These are phyloP conservation scores for Coemansia aciculifera DNA, from an alignment of 192 early-diverging fungal genomes.

Conservation along the genomic window DNA sequence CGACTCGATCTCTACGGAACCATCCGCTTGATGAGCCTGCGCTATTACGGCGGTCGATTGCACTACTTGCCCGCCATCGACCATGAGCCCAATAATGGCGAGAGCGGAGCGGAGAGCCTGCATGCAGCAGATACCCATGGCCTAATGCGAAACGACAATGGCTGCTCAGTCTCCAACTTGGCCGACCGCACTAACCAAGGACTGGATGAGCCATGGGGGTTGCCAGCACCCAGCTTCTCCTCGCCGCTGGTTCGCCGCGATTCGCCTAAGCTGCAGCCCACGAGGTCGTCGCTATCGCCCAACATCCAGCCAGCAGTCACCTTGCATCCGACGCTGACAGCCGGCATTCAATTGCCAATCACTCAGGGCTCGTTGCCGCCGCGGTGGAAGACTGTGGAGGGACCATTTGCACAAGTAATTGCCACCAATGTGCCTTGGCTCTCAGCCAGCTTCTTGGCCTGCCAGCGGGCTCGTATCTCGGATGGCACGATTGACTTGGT, in stretches of 20 bases:
- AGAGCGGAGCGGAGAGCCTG: not conserved
- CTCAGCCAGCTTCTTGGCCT: conserved; percentile 54
- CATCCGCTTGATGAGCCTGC: conserved; percentile 60
- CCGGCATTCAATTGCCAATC: conserved; percentile 44
- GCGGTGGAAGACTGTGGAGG: conserved; percentile 57
- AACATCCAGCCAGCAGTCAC: conserved; percentile 44
- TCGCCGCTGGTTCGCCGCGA: conserved; percentile 43
- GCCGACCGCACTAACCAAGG: conserved; percentile 39
- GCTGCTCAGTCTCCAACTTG: conserved; percentile 25
- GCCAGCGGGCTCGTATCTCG: conserved; percentile 53
- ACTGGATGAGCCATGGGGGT: conserved; percentile 42
- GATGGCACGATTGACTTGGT: conserved; percentile 59
- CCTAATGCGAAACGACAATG: not conserved
- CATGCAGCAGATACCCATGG: not conserved
- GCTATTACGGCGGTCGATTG: conserved; percentile 61
- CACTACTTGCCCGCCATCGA: conserved; percentile 58
- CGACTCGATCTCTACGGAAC: conserved; percentile 51
- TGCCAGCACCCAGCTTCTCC: conserved; percentile 46
- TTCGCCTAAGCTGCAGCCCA: conserved; percentile 33
- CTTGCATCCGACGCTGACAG: conserved; percentile 48
- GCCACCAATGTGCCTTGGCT: conserved; percentile 68
- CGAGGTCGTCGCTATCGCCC: conserved; percentile 10
- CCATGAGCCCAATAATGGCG: not conserved
- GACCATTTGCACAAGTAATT: conserved; percentile 56
- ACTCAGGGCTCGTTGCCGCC: conserved; percentile 37